phyloP scores from a whole-genome alignment of 2,329 filamentous ascomycete species.

The Verticillium nonalfalfae region DNA sequence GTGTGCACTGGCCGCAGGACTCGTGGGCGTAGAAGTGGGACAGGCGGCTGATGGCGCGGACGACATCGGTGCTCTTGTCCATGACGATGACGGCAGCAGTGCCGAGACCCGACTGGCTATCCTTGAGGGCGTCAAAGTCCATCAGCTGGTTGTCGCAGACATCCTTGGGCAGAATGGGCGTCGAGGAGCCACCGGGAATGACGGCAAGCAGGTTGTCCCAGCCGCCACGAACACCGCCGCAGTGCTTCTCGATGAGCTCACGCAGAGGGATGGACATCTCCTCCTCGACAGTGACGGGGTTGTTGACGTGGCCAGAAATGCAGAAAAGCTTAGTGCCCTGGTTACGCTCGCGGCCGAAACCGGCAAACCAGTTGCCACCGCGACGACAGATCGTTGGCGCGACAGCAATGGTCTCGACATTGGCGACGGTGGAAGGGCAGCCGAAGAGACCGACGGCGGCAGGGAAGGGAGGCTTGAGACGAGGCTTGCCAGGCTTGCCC shows the following conservation, averaged over 20 bases:
- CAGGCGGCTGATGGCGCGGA: conserved; percentile 86
- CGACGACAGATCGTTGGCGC: conserved; percentile 92
- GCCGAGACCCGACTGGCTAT: conserved; percentile 93
- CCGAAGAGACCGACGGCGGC: conserved; percentile 96
- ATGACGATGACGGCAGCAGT: conserved; percentile 98
- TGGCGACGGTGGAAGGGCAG: conserved; percentile 95
- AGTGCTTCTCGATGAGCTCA: conserved; percentile 97
- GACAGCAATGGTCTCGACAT: conserved; percentile 95
- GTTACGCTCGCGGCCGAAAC: conserved; percentile 93
- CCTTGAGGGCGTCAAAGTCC: conserved; percentile 98
- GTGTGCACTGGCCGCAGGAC: conserved; percentile 96
- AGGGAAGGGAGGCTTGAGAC: conserved; percentile 97
- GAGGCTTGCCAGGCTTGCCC: conserved; percentile 97
- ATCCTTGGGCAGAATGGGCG: conserved; percentile 84
- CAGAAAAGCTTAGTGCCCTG: conserved; percentile 97
- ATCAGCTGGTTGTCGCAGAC: conserved; percentile 94
- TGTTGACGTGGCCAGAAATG: conserved; percentile 98
- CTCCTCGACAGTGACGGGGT: conserved; percentile 95
- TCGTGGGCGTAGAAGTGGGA: conserved; percentile 98
- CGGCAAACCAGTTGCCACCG: conserved; percentile 86
- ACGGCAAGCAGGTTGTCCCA: conserved; percentile 97
- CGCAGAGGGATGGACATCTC: conserved; percentile 97
- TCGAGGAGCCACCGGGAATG: conserved; percentile 95
- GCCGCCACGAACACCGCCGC: conserved; percentile 89
- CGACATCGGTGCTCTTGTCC: conserved; percentile 96